Evolutionary conservation across 768 basidiomycete genomes (phyloP), one percentile per base, ranked within the genome.

Genomic region (Terana coerulea): DNA sequence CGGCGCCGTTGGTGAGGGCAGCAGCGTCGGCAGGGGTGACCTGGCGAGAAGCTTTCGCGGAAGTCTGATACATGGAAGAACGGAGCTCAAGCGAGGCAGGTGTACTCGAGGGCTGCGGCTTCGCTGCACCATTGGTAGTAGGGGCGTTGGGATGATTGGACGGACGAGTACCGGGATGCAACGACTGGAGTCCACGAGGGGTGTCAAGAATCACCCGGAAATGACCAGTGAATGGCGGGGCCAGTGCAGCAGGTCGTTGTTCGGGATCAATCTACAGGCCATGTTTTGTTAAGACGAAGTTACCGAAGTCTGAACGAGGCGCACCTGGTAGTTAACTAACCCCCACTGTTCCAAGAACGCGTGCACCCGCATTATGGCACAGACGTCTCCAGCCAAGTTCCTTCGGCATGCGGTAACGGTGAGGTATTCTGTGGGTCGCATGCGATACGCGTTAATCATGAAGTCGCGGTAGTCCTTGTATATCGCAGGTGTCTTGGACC

Each of bases 391-490:
- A 4, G 95, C 95, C 57, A 99, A 70, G 69, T 99, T 99, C 57
- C 97, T 74, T 64, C 97, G 70, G 66, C 97, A 99, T 1, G 95
- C 95, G 1, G 97, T 99, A 52, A 98, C 91, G 15, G 97, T 99
- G 52, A 99, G 78, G 62, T 99, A 99, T 67, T 99, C 97, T 21
- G 80, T 80, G 1, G 97, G 97, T 45, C 97, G 79, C 33, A 99
- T 76, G 45, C 97, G 79, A 69, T 98, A 98, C 1, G 97, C 94
- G 72, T 99, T 98, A 68, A 99, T 83, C 95, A 99, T 99, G 61
- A 99, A 99, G 75, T 99, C 95, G 54, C 97, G 84, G 64, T 99
- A 99, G 67, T 99, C 95, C 69, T 98, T 98, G 76, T 98, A 99
- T 55, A 98, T 93, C 17, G 90, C 78, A 0, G 97, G 95, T 1